phyloP scores from a whole-genome alignment of 2,329 filamentous ascomycete genomes.

The Dryadomyces sulphureus region DNA sequence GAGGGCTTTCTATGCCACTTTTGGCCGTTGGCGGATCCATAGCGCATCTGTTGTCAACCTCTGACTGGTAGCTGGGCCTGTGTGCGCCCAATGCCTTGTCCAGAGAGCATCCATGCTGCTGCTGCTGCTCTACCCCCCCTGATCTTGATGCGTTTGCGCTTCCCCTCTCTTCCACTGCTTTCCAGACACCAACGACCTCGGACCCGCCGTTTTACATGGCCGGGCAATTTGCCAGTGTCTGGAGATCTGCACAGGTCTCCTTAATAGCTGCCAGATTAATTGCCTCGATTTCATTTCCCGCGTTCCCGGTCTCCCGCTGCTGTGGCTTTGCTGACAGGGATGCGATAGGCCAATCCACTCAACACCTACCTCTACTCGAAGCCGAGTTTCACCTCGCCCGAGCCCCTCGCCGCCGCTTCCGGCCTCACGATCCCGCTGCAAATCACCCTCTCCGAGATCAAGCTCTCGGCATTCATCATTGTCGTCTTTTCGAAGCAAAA shows the following conservation, averaged over 20 bases:
- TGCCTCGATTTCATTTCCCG: background rate
- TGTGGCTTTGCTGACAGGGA: constrained; percentile 22
- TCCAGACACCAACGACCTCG: background rate
- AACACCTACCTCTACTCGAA: constrained; percentile 92
- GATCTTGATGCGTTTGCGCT: background rate
- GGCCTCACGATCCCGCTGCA: constrained; percentile 94
- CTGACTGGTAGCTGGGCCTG: background rate
- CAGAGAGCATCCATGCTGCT: background rate
- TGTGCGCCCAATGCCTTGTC: background rate
- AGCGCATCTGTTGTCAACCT: background rate
- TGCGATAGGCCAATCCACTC: constrained; percentile 76
- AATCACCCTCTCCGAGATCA: constrained; percentile 90
- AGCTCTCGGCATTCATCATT: constrained; percentile 92
- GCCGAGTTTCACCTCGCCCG: constrained; percentile 80
- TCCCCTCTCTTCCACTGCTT: background rate
- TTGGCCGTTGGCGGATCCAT: background rate
- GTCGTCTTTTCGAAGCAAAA: constrained; percentile 96
- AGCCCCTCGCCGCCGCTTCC: constrained; percentile 79
- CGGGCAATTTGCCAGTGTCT: background rate
- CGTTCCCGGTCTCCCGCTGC: background rate
- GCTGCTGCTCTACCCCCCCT: background rate
- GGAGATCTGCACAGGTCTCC: background rate
- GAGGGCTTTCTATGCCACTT: background rate
- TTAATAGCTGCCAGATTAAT: background rate
- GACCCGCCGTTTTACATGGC: background rate